Base-by-base conservation (phyloP, 2,329 filamentous ascomycete species). In the Phoma herbarum region DNA sequence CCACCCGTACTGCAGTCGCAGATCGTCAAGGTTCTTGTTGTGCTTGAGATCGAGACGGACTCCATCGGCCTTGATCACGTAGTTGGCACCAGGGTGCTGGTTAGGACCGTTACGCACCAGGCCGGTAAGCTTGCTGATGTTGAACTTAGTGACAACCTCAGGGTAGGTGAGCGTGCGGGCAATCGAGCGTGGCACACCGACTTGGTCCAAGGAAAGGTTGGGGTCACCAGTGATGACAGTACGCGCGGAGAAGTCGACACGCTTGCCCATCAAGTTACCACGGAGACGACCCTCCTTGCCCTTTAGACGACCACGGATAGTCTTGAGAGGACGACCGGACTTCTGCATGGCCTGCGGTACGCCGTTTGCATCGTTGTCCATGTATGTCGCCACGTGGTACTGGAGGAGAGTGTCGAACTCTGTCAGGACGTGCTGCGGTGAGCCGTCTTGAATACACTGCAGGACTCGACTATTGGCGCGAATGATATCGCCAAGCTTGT, bases 141-240 rank as follows among this genome's bases (percentile, higher is more conserved):
- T 99, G 86, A 96, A 98, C 1, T 92, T 93, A 12, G 95, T 99
- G 20, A 99, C 95, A 0, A 93, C 95, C 79, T 99, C 95, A 0
- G 95, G 95, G 74, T 98, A 99, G 0, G 95, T 99, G 60, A 99
- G 79, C 1, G 91, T 97, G 69, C 90, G 87, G 4, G 96, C 96
- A 70, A 97, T 99, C 74, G 91, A 96, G 71, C 91, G 88, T 31
- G 95, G 95, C 42, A 99, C 95, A 79, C 96, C 95, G 62, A 99
- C 96, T 82, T 99, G 93, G 73, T 99, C 94, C 26, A 99, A 85
- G 26, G 93, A 97, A 67, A 99, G 82, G 75, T 98, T 99, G 59
- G 95, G 95, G 75, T 99, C 95, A 81, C 95, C 95, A 51, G 96
- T 99, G 77, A 99, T 99, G 82, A 99, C 95, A 29, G 96, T 99